Evolutionary conservation across 208 protist species (phyloP), one percentile per base, ranked within the genome.

Genomic region (Leptomonas pyrrhocoris): DNA sequence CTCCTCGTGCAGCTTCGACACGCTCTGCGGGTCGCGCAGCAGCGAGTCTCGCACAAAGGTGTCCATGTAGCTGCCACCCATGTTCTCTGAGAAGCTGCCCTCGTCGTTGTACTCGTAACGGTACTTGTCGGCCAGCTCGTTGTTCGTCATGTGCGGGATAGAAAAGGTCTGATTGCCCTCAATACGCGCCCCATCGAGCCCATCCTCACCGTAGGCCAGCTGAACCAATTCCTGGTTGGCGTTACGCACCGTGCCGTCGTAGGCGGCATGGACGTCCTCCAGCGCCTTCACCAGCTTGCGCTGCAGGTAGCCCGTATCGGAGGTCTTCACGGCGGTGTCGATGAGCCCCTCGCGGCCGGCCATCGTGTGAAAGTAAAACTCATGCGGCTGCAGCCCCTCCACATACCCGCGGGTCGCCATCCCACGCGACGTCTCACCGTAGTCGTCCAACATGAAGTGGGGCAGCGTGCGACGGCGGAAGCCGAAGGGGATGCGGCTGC

Each of bases 301-400:
- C 81, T 98, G 97, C 69, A 98, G 88, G 78, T 97, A 96, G 16
- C 97, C 88, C 23, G 98, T 99, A 68, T 99, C 97, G 27, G 98
- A 93, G 2, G 99, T 99, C 87, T 99, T 99, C 36, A 99, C 98
- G 38, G 99, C 99, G 18, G 99, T 99, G 85, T 99, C 99, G 83
- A 99, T 99, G 2, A 99, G 83, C 77, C 99, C 99, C 80, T 99
- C 96, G 43, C 98, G 81, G 12, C 99, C 99, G 57, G 98, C 99
- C 98, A 99, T 99, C 30, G 99, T 98, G 80, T 99, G 99, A 86
- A 99, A 99, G 90, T 98, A 99, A 72, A 99, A 99, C 86, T 99
- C 99, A 74, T 96, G 85, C 31, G 99, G 98, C 28, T 97, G 99
- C 27, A 99, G 86, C 19, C 99, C 99, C 48, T 93, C 79, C 9